Percentiles rank a stretch among this genome's conserved stretches.
Conservation (phyloP, 805 yeast species). For the Maudiozyma pseudohumilis region DNA sequence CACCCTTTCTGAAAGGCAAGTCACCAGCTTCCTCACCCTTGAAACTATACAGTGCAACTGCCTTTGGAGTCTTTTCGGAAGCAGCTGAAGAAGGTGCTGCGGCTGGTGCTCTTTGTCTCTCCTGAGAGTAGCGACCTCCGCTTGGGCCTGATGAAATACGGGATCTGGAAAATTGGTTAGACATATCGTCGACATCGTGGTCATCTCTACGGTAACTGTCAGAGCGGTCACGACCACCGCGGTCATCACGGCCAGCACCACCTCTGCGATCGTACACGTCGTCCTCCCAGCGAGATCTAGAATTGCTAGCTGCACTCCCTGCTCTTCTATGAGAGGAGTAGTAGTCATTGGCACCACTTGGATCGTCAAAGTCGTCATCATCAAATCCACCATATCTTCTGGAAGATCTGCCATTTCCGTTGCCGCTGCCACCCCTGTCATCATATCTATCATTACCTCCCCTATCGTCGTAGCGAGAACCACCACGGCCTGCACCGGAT, state of each 20-base stretch:
- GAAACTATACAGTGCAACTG: constrained; percentile 81
- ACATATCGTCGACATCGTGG: constrained; percentile 30
- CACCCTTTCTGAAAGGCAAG: constrained; percentile 87
- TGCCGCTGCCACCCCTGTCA: constrained; percentile 3
- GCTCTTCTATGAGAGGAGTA: constrained; percentile 25
- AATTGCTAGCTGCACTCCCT: constrained; percentile 13
- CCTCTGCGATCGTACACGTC: constrained; percentile 56
- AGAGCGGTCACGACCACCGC: constrained; percentile 20
- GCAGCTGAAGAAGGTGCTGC: constrained; percentile 11
- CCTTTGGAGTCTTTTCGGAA: constrained; percentile 47
- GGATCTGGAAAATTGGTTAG: constrained; percentile 31
- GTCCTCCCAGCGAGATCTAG: constrained; percentile 70
- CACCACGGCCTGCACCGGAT: constrained; percentile 6
- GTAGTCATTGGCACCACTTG: constrained; percentile 35
- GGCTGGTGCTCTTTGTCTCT: constrained; percentile 3
- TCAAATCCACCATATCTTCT: constrained; percentile 9
- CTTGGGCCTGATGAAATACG: constrained; percentile 32
- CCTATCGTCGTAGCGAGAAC: constrained; percentile 12
- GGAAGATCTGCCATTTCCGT: constrained; percentile 2
- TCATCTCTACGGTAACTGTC: constrained; percentile 1
- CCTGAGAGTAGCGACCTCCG: constrained; percentile 16
- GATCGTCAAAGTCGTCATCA: constrained; percentile 21
- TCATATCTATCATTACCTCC: constrained; percentile 14
- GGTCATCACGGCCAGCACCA: background rate
- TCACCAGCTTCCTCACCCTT: constrained; percentile 92